These are phyloP conservation scores for Rhynchosporium secalis DNA, from an alignment of 2,329 filamentous ascomycete species.

Conservation along the genomic window DNA sequence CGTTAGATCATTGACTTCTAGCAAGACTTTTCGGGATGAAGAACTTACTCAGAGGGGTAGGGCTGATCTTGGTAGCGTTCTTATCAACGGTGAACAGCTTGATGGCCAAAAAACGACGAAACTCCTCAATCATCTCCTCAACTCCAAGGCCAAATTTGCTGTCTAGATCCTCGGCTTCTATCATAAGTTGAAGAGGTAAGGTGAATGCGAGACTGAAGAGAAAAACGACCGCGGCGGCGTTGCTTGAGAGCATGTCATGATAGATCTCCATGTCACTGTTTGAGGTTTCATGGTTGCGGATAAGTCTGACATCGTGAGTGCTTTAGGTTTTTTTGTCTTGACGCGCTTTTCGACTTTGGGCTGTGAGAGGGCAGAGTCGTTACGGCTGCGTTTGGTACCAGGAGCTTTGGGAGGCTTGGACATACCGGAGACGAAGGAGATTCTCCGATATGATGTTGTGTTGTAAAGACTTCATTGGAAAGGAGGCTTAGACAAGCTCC, in stretches of 20 bases:
- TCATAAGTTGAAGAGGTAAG: background rate
- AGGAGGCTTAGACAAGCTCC: too few relatives aligned
- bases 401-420: background rate
- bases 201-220: conserved; percentile 6
- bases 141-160: background rate
- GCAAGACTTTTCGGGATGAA: too few relatives aligned
- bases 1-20: background rate
- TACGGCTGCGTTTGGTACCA: background rate
- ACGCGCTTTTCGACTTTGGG: background rate
- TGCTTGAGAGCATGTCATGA: conserved; percentile 1
- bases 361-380: background rate
- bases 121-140: conserved; percentile 14
- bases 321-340: background rate
- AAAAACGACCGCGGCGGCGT: conserved; percentile 2
- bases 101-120: conserved; percentile 18
- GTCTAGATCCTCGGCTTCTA: background rate
- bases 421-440: too few relatives aligned
- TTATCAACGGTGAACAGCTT: conserved; percentile 15
- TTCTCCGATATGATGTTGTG: too few relatives aligned
- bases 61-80: conserved; percentile 18
- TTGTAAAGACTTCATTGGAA: too few relatives aligned
- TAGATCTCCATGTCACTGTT: background rate
- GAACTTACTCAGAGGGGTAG: conserved; percentile 14
- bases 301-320: background rate
- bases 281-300: background rate